phyloP scores from a whole-genome alignment of 331 rosid genomes.

The Rosa hybrid region DNA sequence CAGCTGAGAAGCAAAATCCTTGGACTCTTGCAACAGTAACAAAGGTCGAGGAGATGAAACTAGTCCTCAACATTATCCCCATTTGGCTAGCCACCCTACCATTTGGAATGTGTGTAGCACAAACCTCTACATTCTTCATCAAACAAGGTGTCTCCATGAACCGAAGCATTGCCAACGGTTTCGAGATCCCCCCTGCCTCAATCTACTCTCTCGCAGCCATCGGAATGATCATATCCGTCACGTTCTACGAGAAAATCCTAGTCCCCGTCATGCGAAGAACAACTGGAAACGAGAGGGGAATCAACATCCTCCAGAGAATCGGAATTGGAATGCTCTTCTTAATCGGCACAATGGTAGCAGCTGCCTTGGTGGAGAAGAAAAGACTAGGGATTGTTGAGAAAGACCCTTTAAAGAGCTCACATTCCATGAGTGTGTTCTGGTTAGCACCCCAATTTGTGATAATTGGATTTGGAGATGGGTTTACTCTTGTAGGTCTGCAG shows the following conservation, averaged over 20 bases:
- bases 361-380: constrained; percentile 68
- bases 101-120: constrained; percentile 73
- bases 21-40: constrained; percentile 76
- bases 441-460: constrained; percentile 76
- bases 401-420: constrained; percentile 44
- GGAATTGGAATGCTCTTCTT: constrained; percentile 85
- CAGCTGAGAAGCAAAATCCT: constrained; percentile 55
- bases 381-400: constrained; percentile 46
- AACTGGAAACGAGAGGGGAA: constrained; percentile 86
- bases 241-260: constrained; percentile 65
- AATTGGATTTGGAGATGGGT: constrained; percentile 67
- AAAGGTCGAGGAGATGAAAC: constrained; percentile 87
- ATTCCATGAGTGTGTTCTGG: constrained; percentile 77
- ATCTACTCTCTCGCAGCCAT: constrained; percentile 60
- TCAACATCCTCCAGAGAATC: constrained; percentile 81
- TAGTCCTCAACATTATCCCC: constrained; percentile 77
- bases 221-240: constrained; percentile 72
- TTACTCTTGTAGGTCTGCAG: constrained; percentile 64
- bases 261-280: constrained; percentile 60
- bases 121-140: constrained; percentile 82
- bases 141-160: constrained; percentile 63
- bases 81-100: constrained; percentile 82
- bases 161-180: constrained; percentile 41
- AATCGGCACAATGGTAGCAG: constrained; percentile 53
- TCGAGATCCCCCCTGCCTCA: constrained; percentile 79